Conservation (phyloP, 1,139 yeast genomes). For the Blastobotrys petasosporus region DNA sequence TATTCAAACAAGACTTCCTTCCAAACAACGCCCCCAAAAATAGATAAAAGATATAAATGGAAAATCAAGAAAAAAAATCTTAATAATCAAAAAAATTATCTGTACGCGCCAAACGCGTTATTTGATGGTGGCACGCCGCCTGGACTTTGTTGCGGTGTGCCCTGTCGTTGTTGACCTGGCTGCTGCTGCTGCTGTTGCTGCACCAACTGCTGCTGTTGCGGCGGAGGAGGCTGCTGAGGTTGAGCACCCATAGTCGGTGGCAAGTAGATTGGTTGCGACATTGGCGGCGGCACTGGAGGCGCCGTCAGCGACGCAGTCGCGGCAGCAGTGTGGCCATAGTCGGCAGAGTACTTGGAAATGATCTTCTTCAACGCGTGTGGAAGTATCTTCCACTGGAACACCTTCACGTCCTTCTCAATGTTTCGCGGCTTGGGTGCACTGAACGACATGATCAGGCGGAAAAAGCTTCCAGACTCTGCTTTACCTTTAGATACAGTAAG, state of each 20-base stretch:
- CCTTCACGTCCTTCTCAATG: constrained; percentile 68
- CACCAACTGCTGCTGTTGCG: neutral
- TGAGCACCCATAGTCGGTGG: constrained; percentile 4
- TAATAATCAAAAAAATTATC: neutral
- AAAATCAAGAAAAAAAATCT: too few relatives aligned
- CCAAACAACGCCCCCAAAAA: too few relatives aligned
- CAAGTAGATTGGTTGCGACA: neutral
- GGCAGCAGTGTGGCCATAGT: constrained; percentile 17
- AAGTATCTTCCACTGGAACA: constrained; percentile 54
- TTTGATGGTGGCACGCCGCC: neutral
- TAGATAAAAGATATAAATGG: too few relatives aligned
- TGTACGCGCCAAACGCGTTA: constrained; percentile 1
- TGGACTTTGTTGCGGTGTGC: neutral
- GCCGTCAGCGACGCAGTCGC: constrained; percentile 6
- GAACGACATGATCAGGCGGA: constrained; percentile 57
- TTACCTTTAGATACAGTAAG: constrained; percentile 50
- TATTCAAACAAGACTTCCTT: too few relatives aligned
- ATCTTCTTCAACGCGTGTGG: constrained; percentile 54
- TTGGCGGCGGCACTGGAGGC: constrained; percentile 12
- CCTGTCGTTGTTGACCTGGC: neutral
- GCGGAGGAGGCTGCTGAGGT: neutral
- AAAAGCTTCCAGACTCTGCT: constrained; percentile 44
- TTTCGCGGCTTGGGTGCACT: constrained; percentile 64
- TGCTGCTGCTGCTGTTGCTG: constrained; percentile 1
- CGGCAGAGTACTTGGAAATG: constrained; percentile 50